Percentiles rank a stretch among this genome's conserved stretches.
Conservation (phyloP, 78 protist genomes). For the Chrysochromulina tobinii region DNA sequence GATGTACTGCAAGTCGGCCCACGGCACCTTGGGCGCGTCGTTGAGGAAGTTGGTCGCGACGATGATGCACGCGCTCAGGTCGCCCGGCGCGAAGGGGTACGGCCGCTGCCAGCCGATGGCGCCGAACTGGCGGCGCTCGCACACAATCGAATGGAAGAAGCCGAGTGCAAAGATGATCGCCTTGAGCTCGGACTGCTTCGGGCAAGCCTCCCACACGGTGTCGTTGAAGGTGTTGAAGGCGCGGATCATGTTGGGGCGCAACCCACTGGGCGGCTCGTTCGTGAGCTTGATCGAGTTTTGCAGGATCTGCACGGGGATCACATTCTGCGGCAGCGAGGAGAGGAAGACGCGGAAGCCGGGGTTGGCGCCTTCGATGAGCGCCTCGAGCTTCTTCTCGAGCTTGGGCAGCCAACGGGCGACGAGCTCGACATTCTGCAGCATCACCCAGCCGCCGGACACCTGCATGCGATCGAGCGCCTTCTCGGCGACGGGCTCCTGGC, state of each 20-base stretch:
- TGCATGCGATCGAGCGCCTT: constrained; percentile 26
- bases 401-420: constrained; percentile 64
- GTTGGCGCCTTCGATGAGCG: constrained; percentile 8
- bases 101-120: constrained; percentile 81
- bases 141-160: constrained; percentile 85
- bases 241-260: constrained; percentile 48
- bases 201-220: constrained; percentile 45
- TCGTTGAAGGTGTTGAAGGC: background rate
- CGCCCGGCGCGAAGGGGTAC: constrained; percentile 89
- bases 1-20: constrained; percentile 88
- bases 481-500: constrained; percentile 86
- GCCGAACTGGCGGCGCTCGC: constrained; percentile 89
- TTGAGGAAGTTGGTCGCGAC: constrained; percentile 80
- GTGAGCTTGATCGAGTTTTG: constrained; percentile 83
- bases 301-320: constrained; percentile 55
- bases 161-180: constrained; percentile 76
- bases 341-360: constrained; percentile 76
- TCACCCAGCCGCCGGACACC: constrained; percentile 71
- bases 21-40: constrained; percentile 68
- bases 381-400: constrained; percentile 78
- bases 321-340: constrained; percentile 50
- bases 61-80: constrained; percentile 64
- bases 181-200: constrained; percentile 69
- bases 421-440: constrained; percentile 85
- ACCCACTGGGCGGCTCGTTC: constrained; percentile 87